Evolutionary conservation across 306 rosid genomes (phyloP).

Genomic region (Inga oerstediana): DNA sequence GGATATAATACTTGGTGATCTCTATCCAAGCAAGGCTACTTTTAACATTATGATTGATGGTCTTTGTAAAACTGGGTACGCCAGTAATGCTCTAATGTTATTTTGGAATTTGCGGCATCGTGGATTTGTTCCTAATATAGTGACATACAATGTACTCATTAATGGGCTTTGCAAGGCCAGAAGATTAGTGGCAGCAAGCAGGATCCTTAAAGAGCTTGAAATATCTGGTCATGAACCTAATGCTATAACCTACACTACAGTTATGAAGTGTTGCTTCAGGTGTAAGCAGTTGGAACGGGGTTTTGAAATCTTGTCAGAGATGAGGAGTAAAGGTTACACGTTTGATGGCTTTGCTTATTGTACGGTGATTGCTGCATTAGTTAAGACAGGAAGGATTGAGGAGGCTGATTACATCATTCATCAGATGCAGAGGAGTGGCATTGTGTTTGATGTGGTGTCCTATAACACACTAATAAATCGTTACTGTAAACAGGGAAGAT

Average conservation of each 20-base stretch:
- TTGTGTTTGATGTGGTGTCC: slow-evolving; percentile 62
- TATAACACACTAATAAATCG: slow-evolving; percentile 65
- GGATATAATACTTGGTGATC: slow-evolving; percentile 43
- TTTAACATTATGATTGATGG: slow-evolving; percentile 76
- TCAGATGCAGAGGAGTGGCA: slow-evolving; percentile 53
- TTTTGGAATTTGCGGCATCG: slow-evolving; percentile 61
- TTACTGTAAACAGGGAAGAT: slow-evolving; percentile 65
- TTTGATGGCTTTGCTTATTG: slow-evolving; percentile 80
- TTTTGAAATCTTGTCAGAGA: slow-evolving; percentile 62
- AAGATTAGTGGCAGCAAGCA: slow-evolving; percentile 50
- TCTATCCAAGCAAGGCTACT: slow-evolving; percentile 46
- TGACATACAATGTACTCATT: slow-evolving; percentile 72
- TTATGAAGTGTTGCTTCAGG: slow-evolving; percentile 71
- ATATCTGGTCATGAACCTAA: slow-evolving; percentile 59
- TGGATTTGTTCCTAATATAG: slow-evolving; percentile 65
- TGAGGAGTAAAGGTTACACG: slow-evolving; percentile 62
- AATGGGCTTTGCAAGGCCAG: slow-evolving; percentile 71
- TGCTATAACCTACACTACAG: slow-evolving; percentile 67
- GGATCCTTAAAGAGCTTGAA: slow-evolving; percentile 54
- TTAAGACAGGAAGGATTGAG: slow-evolving; percentile 61
- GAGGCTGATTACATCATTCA: slow-evolving; percentile 58
- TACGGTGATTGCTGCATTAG: slow-evolving; percentile 65
- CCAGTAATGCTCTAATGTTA: slow-evolving; percentile 58
- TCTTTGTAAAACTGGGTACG: slow-evolving; percentile 63
- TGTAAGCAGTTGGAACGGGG: slow-evolving; percentile 53